A percentile compares a stretch with the other conserved stretches of the same genome.
phyloP scores from a whole-genome alignment of 352 stramenopile species.

The Pythium chondricola region DNA sequence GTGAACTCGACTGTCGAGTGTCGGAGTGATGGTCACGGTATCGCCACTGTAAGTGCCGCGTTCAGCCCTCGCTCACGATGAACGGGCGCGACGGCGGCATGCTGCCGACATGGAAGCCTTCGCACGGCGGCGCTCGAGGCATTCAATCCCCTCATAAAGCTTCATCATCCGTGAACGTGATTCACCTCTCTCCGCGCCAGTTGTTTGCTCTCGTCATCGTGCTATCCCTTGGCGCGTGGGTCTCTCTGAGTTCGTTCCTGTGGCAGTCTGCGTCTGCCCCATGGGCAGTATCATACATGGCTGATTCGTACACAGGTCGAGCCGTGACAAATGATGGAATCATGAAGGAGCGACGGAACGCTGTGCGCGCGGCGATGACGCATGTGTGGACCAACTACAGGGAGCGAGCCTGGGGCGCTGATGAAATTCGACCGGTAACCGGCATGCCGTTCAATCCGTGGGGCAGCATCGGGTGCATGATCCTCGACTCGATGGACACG shows the following conservation, averaged over 20 bases:
- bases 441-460: constrained; percentile 62
- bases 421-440: constrained; percentile 92
- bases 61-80: neutral
- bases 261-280: neutral
- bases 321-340: constrained; percentile 1
- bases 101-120: constrained; percentile 12
- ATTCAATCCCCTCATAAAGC: too few species aligned
- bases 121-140: constrained; percentile 4
- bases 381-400: constrained; percentile 90
- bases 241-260: constrained; percentile 6
- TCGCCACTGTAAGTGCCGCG: too few species aligned
- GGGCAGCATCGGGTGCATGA: constrained; percentile 86
- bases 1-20: too few species aligned
- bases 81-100: neutral
- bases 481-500: constrained; percentile 96
- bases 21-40: too few species aligned
- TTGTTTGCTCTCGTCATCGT: constrained; percentile 6
- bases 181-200: neutral
- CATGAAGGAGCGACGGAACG: constrained; percentile 30
- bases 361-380: constrained; percentile 63
- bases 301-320: too few species aligned
- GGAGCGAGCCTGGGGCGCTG: constrained; percentile 91
- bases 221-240: constrained; percentile 1
- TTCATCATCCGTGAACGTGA: too few species aligned
- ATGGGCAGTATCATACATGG: neutral